Evolutionary conservation across 495 filamentous ascomycete genomes (phyloP).

Genomic region (Xylona heveae): DNA sequence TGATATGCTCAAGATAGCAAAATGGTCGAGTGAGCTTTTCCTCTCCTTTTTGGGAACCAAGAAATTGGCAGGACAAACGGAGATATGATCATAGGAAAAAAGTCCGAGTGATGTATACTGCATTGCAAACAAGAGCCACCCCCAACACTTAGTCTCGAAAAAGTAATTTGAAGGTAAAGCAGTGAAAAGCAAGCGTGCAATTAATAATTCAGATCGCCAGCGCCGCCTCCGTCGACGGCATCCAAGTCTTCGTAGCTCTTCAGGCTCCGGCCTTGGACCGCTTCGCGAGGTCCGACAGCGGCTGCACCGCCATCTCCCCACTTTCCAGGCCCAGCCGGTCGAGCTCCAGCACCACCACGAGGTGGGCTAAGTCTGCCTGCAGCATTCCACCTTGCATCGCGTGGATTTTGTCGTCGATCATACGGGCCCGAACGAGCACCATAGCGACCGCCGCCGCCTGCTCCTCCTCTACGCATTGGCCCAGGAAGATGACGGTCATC

Average conservation of each 20-base stretch:
- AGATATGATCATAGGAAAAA: too few species aligned
- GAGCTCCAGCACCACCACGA: constrained; percentile 8
- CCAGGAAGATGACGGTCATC: constrained; percentile 30
- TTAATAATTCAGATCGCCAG: constrained; percentile 42
- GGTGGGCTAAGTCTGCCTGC: constrained; percentile 10
- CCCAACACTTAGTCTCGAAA: too few species aligned
- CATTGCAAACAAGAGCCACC: too few species aligned
- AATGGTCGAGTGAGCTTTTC: too few species aligned
- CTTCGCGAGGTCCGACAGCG: constrained; percentile 59
- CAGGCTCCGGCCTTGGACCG: constrained; percentile 70
- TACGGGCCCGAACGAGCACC: constrained; percentile 34
- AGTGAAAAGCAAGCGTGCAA: too few species aligned
- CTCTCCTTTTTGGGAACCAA: too few species aligned
- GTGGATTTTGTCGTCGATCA: constrained; percentile 24
- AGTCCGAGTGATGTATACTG: too few species aligned
- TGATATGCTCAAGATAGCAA: too few species aligned
- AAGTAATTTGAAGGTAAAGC: too few species aligned
- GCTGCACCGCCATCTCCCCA: constrained; percentile 48
- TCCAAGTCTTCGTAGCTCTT: constrained; percentile 97
- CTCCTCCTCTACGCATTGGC: constrained; percentile 26
- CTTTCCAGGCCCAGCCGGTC: constrained; percentile 29
- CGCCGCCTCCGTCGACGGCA: constrained; percentile 34
- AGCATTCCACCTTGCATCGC: constrained; percentile 10
- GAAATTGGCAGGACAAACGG: too few species aligned
- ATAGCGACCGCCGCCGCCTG: constrained; percentile 24